Conservation (phyloP, 345 rosid genomes). For the Kernera saxatilis region DNA sequence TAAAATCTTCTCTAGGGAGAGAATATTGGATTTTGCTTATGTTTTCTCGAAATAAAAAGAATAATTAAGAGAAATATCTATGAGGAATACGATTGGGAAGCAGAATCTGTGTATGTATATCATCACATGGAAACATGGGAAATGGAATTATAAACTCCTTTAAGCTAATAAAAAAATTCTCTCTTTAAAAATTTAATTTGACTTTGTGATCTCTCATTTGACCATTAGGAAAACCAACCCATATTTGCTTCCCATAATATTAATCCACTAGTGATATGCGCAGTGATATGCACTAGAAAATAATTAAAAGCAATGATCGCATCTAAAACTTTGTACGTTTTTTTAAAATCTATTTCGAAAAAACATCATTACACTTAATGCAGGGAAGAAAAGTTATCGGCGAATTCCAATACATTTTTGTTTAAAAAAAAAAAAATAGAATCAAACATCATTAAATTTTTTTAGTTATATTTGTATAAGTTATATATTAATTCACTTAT, state of each 20-base stretch:
- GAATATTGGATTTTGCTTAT: conserved; percentile 20
- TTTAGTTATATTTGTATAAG: too few species aligned
- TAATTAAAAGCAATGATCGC: not conserved
- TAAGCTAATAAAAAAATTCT: not conserved
- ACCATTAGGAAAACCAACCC: conserved; percentile 18
- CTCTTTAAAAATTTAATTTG: conserved; percentile 14
- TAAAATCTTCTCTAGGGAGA: conserved; percentile 3
- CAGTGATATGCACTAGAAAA: not conserved
- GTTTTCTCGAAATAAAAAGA: not conserved
- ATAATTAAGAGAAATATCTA: not conserved
- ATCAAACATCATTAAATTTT: too few species aligned
- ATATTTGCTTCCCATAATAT: not conserved
- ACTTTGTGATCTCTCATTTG: conserved; percentile 34
- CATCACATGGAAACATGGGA: conserved; percentile 48
- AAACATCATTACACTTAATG: too few species aligned
- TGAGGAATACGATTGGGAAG: conserved; percentile 3
- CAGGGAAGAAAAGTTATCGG: too few species aligned
- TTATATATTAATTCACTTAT: too few species aligned
- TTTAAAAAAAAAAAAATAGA: too few species aligned
- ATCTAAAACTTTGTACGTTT: too few species aligned
- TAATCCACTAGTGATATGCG: not conserved
- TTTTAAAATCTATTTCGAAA: too few species aligned
- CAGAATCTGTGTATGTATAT: conserved; percentile 5
- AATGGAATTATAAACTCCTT: conserved; percentile 23
- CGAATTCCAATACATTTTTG: too few species aligned